These are phyloP conservation scores for Cyclotella cryptica DNA, from an alignment of 108 stramenopile species.

Conservation along the genomic window DNA sequence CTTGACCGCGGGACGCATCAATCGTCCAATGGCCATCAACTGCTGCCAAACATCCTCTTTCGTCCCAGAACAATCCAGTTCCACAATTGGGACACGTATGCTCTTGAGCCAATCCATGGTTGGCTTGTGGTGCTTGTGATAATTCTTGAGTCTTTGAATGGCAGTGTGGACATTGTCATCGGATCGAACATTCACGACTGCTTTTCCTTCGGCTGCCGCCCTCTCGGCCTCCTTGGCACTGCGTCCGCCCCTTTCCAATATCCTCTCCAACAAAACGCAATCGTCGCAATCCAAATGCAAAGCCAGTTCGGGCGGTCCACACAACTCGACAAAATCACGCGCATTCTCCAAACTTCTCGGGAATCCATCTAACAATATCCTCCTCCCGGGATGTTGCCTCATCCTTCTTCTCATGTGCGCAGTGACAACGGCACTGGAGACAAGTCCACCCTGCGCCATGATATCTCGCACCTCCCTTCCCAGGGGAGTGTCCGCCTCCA, in stretches of 20 bases:
- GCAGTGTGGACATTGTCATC: slow-evolving; percentile 89
- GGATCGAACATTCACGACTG: slow-evolving; percentile 29
- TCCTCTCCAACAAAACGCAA: slow-evolving; percentile 77
- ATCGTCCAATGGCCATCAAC: slow-evolving; percentile 74
- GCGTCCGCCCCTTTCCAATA: slow-evolving; percentile 55
- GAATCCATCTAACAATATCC: slow-evolving; percentile 90
- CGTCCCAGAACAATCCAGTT: slow-evolving; percentile 77
- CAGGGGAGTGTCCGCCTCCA: slow-evolving; percentile 74
- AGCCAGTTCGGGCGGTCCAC: slow-evolving; percentile 80
- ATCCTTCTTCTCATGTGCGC: slow-evolving; percentile 79
- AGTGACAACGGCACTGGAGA: slow-evolving; percentile 76
- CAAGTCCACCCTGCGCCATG: slow-evolving; percentile 88
- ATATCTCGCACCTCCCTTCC: slow-evolving; percentile 84
- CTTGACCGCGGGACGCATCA: slow-evolving; percentile 52
- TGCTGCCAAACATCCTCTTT: slow-evolving; percentile 85
- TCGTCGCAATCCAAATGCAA: slow-evolving; percentile 86
- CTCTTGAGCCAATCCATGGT: slow-evolving; percentile 82
- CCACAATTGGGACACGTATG: slow-evolving; percentile 80
- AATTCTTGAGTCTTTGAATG: slow-evolving; percentile 70
- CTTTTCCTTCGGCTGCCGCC: slow-evolving; percentile 1
- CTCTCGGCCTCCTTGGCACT: slow-evolving; percentile 37
- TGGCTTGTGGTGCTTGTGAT: slow-evolving; percentile 71
- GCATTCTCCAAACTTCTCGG: slow-evolving; percentile 84
- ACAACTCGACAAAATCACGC: slow-evolving; percentile 67
- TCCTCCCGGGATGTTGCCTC: slow-evolving; percentile 73